A percentile compares a stretch with the other conserved stretches of the same genome.
Evolutionary conservation across 2,329 filamentous ascomycete species (phyloP).

Genomic region (Chalara sp.): DNA sequence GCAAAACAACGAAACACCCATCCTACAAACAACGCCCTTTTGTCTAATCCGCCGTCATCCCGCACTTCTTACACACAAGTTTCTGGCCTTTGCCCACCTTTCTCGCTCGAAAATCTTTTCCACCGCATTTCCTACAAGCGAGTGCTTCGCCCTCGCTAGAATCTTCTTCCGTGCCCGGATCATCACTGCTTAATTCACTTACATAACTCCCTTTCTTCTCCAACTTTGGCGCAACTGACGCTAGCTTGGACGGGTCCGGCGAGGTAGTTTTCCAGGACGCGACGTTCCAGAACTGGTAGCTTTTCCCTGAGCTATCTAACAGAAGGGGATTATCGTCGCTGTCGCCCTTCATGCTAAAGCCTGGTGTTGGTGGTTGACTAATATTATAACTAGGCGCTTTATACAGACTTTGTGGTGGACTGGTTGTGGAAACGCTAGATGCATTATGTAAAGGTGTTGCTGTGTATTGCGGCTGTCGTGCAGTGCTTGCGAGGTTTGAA

Average conservation of each 20-base stretch:
- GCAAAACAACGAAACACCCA: not conserved
- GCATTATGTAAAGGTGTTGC: conserved; percentile 11
- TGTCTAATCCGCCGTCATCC: conserved; percentile 24
- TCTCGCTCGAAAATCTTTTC: conserved; percentile 55
- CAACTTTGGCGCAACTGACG: conserved; percentile 11
- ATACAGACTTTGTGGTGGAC: conserved; percentile 19
- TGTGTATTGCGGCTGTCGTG: conserved; percentile 22
- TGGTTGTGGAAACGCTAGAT: conserved; percentile 20
- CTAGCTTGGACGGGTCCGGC: conserved; percentile 15
- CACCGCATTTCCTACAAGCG: conserved; percentile 52
- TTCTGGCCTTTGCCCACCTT: conserved; percentile 45
- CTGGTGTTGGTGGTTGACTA: conserved; percentile 43
- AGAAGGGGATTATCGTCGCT: conserved; percentile 34
- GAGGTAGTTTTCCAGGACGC: conserved; percentile 38
- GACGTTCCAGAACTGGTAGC: conserved; percentile 51
- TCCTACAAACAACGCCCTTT: not conserved
- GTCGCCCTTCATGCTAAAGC: conserved; percentile 43
- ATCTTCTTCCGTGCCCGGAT: conserved; percentile 30
- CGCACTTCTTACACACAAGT: conserved; percentile 55
- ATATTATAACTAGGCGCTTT: conserved; percentile 13
- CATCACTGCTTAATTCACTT: conserved; percentile 53
- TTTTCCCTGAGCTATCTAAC: conserved; percentile 33
- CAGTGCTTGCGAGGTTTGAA: conserved; percentile 20
- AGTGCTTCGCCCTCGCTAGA: conserved; percentile 42
- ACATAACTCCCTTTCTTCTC: conserved; percentile 23